A percentile compares a stretch with the other conserved stretches of the same genome.
These are phyloP conservation scores for Carnegiea gigantea DNA, from an alignment of 179 eudicot genomes.

Conservation along the genomic window DNA sequence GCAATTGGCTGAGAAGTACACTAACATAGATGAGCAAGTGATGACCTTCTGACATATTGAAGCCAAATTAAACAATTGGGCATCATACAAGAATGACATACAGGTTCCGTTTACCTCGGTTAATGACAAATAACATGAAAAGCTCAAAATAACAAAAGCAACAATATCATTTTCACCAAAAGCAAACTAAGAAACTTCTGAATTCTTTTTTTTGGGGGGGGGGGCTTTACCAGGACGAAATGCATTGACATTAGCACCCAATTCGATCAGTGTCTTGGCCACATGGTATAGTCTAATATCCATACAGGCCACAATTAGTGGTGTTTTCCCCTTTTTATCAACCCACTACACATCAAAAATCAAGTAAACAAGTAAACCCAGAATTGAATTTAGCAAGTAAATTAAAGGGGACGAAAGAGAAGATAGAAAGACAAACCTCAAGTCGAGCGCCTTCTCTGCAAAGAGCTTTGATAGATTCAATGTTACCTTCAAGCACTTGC, in stretches of 20 bases:
- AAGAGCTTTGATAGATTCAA: conserved; percentile 71
- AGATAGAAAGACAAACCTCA: conserved; percentile 44
- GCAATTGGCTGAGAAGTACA: neutral
- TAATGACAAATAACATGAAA: neutral
- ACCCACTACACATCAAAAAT: conserved; percentile 62
- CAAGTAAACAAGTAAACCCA: neutral
- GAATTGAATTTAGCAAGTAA: neutral
- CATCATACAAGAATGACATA: neutral
- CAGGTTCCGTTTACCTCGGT: neutral
- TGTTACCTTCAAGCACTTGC: conserved; percentile 61
- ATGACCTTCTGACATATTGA: neutral
- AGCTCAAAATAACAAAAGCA: neutral
- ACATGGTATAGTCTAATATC: conserved; percentile 57
- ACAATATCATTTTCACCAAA: conserved; percentile 6
- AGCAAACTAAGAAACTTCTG: neutral
- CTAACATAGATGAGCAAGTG: neutral
- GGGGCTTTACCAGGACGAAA: conserved; percentile 71
- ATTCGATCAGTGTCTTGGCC: conserved; percentile 79
- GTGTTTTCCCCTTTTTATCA: conserved; percentile 88
- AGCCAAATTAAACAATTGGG: neutral
- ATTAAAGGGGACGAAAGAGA: neutral
- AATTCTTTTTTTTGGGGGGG: too few species aligned
- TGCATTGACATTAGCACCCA: conserved; percentile 94
- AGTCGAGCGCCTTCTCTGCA: conserved; percentile 69
- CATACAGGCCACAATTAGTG: conserved; percentile 77